A percentile compares a stretch with the other conserved stretches of the same genome.
phyloP scores from a whole-genome alignment of 331 rosid genomes.

The Spiraea crenata region DNA sequence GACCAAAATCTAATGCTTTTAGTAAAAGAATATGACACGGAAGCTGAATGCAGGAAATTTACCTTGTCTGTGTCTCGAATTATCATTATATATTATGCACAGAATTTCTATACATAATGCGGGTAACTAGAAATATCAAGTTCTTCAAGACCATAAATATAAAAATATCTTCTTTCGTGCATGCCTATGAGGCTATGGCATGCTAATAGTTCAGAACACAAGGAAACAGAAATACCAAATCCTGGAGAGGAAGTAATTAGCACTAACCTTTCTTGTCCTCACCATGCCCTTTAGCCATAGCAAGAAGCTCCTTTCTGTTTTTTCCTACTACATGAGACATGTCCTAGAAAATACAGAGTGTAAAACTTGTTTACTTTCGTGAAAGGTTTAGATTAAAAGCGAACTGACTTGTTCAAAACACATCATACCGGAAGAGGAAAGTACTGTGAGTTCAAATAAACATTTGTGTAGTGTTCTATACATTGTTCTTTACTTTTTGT shows the following conservation, averaged over 20 bases:
- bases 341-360: slow-evolving; percentile 53
- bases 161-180: neutral
- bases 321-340: slow-evolving; percentile 97
- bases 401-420: slow-evolving; percentile 24
- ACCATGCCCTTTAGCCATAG: slow-evolving; percentile 91
- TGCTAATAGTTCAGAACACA: slow-evolving; percentile 11
- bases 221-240: slow-evolving; percentile 8
- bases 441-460: slow-evolving; percentile 69
- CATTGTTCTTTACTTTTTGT: slow-evolving; percentile 92
- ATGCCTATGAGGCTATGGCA: neutral
- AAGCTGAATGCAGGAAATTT: slow-evolving; percentile 3
- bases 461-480: slow-evolving; percentile 78
- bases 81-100: slow-evolving; percentile 9
- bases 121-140: slow-evolving; percentile 13
- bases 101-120: neutral
- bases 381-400: slow-evolving; percentile 17
- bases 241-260: neutral
- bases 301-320: slow-evolving; percentile 95
- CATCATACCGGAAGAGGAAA: slow-evolving; percentile 93
- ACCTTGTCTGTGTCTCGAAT: neutral
- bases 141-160: neutral
- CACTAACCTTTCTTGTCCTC: slow-evolving; percentile 92
- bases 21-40: slow-evolving; percentile 10
- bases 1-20: neutral
- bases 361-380: slow-evolving; percentile 28